Percentiles rank a stretch among this genome's conserved stretches.
Conservation (phyloP, 1,284 basidiomycete species). For the Papiliotrema laurentii region DNA sequence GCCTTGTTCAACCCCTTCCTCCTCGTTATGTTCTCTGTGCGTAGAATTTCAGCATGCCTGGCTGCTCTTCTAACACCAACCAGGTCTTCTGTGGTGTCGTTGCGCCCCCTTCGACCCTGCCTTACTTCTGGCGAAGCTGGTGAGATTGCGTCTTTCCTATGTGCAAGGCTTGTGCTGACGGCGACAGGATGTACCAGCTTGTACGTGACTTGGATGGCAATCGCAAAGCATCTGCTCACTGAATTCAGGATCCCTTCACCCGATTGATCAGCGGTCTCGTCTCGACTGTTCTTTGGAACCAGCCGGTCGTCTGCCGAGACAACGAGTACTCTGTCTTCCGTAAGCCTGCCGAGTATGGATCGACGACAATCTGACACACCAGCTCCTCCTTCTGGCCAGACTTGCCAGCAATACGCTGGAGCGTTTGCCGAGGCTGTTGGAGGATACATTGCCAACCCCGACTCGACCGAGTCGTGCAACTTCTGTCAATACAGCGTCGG, state of each 20-base stretch:
- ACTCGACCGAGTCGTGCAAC: conserved; percentile 43
- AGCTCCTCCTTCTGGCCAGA: conserved; percentile 67
- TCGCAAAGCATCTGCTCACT: conserved; percentile 17
- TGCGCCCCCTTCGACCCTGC: conserved; percentile 59
- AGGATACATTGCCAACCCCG: conserved; percentile 73
- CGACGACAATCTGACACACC: conserved; percentile 55
- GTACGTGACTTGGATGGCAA: conserved; percentile 45
- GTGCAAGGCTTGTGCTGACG: background rate
- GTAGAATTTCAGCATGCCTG: conserved; percentile 62
- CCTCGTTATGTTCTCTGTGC: conserved; percentile 55
- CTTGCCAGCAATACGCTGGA: conserved; percentile 65
- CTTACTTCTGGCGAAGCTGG: conserved; percentile 68
- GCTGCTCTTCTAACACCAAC: conserved; percentile 63
- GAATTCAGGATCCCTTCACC: conserved; percentile 55
- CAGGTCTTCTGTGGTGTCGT: conserved; percentile 75
- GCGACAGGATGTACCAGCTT: conserved; percentile 60
- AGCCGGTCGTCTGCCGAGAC: conserved; percentile 61
- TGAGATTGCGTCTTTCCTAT: conserved; percentile 1
- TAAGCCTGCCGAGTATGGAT: conserved; percentile 20
- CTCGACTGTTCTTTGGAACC: conserved; percentile 72
- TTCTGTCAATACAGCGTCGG: conserved; percentile 43
- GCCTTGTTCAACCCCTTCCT: conserved; percentile 77
- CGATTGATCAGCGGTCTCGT: conserved; percentile 66
- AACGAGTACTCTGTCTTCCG: conserved; percentile 66
- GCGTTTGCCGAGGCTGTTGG: conserved; percentile 61